phyloP scores from a whole-genome alignment of 1,284 basidiomycete species.

The Sanguinoderma infundibulare region DNA sequence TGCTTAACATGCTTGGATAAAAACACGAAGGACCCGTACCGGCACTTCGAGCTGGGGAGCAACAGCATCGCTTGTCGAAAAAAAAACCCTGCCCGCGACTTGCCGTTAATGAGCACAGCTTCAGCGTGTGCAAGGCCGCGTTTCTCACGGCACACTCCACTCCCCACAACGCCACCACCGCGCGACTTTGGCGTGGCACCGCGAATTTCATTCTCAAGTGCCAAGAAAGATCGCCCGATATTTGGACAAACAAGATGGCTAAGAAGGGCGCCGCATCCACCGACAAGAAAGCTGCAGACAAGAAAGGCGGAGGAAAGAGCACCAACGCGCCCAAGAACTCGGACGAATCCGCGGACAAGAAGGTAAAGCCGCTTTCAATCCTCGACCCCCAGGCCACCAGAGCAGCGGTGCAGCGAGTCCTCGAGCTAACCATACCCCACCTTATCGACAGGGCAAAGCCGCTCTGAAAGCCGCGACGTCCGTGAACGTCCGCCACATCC shows the following conservation, averaged over 20 bases:
- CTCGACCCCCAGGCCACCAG: too few relatives aligned
- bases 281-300: slow-evolving; percentile 41
- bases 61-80: too few relatives aligned
- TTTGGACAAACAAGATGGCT: slow-evolving; percentile 43
- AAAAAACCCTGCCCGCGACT: not conserved
- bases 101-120: too few relatives aligned
- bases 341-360: slow-evolving; percentile 41
- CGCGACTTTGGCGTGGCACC: not conserved
- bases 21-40: too few relatives aligned
- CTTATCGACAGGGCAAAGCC: slow-evolving; percentile 50
- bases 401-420: not conserved
- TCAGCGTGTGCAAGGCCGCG: too few relatives aligned
- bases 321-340: slow-evolving; percentile 28
- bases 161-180: not conserved
- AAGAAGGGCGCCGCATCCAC: slow-evolving; percentile 48
- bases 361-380: slow-evolving; percentile 12
- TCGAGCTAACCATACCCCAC: not conserved
- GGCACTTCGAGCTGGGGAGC: too few relatives aligned
- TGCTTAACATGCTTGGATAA: too few relatives aligned
- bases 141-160: not conserved
- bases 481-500: slow-evolving; percentile 83
- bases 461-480: slow-evolving; percentile 73
- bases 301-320: slow-evolving; percentile 42
- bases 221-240: not conserved
- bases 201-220: too few relatives aligned